phyloP scores from a whole-genome alignment of 805 yeast species.

The Schizosaccharomyces osmophilus region DNA sequence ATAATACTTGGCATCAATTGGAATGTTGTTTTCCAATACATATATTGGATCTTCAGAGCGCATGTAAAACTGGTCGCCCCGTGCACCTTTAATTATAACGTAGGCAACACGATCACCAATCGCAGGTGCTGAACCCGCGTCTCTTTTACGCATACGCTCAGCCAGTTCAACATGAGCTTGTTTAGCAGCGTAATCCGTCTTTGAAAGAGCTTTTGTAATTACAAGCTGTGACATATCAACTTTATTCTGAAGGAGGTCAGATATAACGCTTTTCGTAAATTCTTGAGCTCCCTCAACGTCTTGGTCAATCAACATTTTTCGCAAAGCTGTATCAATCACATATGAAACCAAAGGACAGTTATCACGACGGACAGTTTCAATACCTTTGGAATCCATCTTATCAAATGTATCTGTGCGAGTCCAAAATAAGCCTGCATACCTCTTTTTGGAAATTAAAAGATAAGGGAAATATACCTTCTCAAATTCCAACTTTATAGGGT shows the following conservation, averaged over 20 bases:
- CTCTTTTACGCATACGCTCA: conserved; percentile 86
- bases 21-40: conserved; percentile 73
- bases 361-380: conserved; percentile 94
- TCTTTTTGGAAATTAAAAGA: conserved; percentile 73
- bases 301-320: conserved; percentile 62
- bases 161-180: conserved; percentile 96
- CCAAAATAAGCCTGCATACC: conserved; percentile 96
- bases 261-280: conserved; percentile 68
- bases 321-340: conserved; percentile 77
- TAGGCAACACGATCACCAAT: conserved; percentile 96
- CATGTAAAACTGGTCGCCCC: conserved; percentile 67
- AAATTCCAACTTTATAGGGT: conserved; percentile 84
- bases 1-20: conserved; percentile 85
- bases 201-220: conserved; percentile 73
- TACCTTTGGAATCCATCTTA: conserved; percentile 94
- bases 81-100: conserved; percentile 63
- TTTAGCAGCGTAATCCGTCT: conserved; percentile 78
- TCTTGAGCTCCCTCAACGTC: conserved; percentile 65
- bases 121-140: conserved; percentile 89
- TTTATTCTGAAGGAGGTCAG: conserved; percentile 71
- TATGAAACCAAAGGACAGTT: conserved; percentile 85
- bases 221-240: conserved; percentile 83
- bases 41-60: conserved; percentile 92
- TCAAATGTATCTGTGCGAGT: conserved; percentile 77
- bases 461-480: conserved; percentile 94